Conservation (phyloP, 1,284 basidiomycete species). For the Anthracocystis setariae region DNA sequence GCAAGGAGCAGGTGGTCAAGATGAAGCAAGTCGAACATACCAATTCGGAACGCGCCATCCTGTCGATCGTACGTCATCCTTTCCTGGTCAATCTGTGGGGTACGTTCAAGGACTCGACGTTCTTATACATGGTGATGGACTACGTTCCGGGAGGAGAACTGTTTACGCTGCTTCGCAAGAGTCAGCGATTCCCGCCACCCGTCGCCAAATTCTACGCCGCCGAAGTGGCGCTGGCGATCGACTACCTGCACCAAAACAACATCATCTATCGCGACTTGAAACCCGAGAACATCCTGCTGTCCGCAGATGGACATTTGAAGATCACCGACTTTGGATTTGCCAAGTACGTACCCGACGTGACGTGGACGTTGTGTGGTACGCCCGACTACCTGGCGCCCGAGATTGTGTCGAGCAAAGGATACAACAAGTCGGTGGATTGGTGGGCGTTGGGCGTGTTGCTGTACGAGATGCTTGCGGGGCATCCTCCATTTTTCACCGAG, state of each 20-base stretch:
- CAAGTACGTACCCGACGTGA: constrained; percentile 86
- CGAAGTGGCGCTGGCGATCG: constrained; percentile 92
- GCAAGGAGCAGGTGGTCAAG: constrained; percentile 83
- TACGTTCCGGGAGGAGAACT: constrained; percentile 98
- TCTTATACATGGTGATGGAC: constrained; percentile 99
- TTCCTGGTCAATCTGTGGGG: constrained; percentile 99
- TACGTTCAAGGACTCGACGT: constrained; percentile 90
- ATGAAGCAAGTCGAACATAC: constrained; percentile 99
- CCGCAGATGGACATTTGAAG: constrained; percentile 94
- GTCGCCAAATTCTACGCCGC: constrained; percentile 99
- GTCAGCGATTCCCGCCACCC: constrained; percentile 92
- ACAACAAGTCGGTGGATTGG: constrained; percentile 99
- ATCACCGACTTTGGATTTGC: constrained; percentile 99
- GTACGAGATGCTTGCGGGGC: constrained; percentile 72
- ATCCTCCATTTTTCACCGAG: constrained; percentile 69
- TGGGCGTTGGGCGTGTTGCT: constrained; percentile 93
- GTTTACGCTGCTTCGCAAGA: constrained; percentile 72
- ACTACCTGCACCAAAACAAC: constrained; percentile 87
- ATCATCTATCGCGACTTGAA: constrained; percentile 98
- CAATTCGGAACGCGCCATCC: constrained; percentile 91
- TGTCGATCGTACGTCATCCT: constrained; percentile 88
- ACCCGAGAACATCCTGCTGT: constrained; percentile 94
- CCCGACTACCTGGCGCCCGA: constrained; percentile 81
- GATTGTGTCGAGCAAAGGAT: constrained; percentile 83
- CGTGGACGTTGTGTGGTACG: constrained; percentile 90